Conservation (phyloP, 257 asterid species). For the Solanum tacnaense region DNA sequence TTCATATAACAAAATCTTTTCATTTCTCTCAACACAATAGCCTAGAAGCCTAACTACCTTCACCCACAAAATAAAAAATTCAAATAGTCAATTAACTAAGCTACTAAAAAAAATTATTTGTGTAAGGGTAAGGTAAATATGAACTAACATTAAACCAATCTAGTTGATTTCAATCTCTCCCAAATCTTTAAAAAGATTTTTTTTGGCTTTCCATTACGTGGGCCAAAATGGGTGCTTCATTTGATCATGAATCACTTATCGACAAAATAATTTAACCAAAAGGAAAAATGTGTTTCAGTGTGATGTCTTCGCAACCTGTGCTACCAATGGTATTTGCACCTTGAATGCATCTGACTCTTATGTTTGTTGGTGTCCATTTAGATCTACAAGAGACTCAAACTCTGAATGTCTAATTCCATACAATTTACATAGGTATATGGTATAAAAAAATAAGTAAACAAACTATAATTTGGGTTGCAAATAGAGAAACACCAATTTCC, state of each 20-base stretch:
- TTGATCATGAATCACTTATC: background rate
- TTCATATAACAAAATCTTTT: slow-evolving; percentile 31
- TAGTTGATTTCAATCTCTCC: too few species aligned
- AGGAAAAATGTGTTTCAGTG: slow-evolving; percentile 7
- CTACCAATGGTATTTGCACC: slow-evolving; percentile 21
- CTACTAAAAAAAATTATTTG: too few species aligned
- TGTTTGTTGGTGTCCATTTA: slow-evolving; percentile 28
- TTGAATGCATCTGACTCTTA: slow-evolving; percentile 14
- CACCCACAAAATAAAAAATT: too few species aligned
- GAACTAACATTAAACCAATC: background rate
- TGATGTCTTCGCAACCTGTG: slow-evolving; percentile 35
- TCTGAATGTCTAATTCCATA: slow-evolving; percentile 26
- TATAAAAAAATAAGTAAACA: background rate
- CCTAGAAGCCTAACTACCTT: slow-evolving; percentile 38
- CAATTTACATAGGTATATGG: slow-evolving; percentile 4
- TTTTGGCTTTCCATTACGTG: background rate
- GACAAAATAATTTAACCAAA: background rate
- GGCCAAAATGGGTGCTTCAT: background rate
- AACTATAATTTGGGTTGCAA: slow-evolving; percentile 1
- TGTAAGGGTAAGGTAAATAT: background rate
- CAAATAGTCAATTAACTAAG: accelerated
- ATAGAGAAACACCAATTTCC: background rate
- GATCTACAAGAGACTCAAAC: slow-evolving; percentile 4
- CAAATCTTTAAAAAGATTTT: too few species aligned
- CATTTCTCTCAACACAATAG: slow-evolving; percentile 24